These are phyloP conservation scores for Boechera divaricarpa DNA, from an alignment of 345 rosid species.

Conservation along the genomic window DNA sequence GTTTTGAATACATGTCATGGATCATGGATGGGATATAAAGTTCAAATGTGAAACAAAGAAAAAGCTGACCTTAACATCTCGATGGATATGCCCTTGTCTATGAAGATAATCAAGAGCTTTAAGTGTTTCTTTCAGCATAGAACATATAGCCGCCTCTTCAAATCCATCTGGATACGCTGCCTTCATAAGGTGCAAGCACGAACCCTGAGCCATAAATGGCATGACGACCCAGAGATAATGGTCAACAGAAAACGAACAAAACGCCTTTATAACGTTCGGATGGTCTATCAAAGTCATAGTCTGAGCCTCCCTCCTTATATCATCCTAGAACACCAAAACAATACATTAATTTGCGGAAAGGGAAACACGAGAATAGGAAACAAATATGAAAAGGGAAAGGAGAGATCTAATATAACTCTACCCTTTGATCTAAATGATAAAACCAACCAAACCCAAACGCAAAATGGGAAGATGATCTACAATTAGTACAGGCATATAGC, in stretches of 20 bases:
- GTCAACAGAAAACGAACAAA: slow-evolving; percentile 84
- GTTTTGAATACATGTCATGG: not conserved
- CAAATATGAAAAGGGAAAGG: not conserved
- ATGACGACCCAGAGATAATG: slow-evolving; percentile 94
- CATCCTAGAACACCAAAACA: slow-evolving; percentile 62
- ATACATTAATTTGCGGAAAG: not conserved
- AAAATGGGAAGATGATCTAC: not conserved
- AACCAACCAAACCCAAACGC: slow-evolving; percentile 14
- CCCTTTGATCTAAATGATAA: not conserved
- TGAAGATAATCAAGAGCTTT: slow-evolving; percentile 97
- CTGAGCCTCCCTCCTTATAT: slow-evolving; percentile 92
- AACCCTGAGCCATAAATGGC: slow-evolving; percentile 99
- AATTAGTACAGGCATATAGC: too few relatives aligned
- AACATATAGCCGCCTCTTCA: slow-evolving; percentile 87
- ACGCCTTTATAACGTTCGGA: slow-evolving; percentile 85
- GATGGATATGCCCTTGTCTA: slow-evolving; percentile 96
- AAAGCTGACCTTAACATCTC: slow-evolving; percentile 81
- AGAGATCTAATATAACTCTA: slow-evolving; percentile 6
- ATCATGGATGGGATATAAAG: not conserved
- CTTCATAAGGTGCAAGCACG: slow-evolving; percentile 93
- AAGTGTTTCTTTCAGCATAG: slow-evolving; percentile 75
- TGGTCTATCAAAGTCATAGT: slow-evolving; percentile 96
- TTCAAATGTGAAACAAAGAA: not conserved
- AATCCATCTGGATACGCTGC: slow-evolving; percentile 95
- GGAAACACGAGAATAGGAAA: not conserved